Evolutionary conservation across 1,139 yeast species (phyloP).

Genomic region (Ogataea hybrid): DNA sequence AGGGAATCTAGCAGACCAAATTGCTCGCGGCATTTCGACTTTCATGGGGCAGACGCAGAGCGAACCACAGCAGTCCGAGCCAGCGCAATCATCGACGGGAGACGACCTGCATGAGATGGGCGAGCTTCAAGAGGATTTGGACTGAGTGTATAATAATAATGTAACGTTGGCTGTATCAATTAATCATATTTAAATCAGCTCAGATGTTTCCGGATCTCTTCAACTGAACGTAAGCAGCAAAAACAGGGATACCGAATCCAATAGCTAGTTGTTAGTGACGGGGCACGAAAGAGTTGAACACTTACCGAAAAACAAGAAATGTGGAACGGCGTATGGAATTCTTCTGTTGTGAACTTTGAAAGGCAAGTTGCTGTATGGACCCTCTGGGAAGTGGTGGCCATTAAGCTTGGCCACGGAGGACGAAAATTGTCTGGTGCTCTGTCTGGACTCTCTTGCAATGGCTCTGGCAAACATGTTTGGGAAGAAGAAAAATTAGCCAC

Average conservation of each 20-base stretch:
- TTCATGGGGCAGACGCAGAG: slow-evolving; percentile 10
- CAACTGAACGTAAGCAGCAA: slow-evolving; percentile 66
- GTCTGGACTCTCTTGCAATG: slow-evolving; percentile 30
- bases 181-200: slow-evolving; percentile 10
- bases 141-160: slow-evolving; percentile 5
- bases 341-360: slow-evolving; percentile 91
- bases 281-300: slow-evolving; percentile 9
- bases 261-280: slow-evolving; percentile 26
- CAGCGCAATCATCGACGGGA: neutral
- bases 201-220: slow-evolving; percentile 68
- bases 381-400: slow-evolving; percentile 68
- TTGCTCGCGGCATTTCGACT: slow-evolving; percentile 16
- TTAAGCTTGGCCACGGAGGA: slow-evolving; percentile 31
- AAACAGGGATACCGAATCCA: slow-evolving; percentile 64
- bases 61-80: slow-evolving; percentile 1
- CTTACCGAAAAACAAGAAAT: slow-evolving; percentile 73
- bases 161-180: slow-evolving; percentile 3
- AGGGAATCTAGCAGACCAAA: slow-evolving; percentile 15
- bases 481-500: slow-evolving; percentile 6
- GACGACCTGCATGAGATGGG: slow-evolving; percentile 7
- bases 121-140: slow-evolving; percentile 14
- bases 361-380: slow-evolving; percentile 89
- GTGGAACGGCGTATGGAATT: slow-evolving; percentile 80
- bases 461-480: slow-evolving; percentile 37
- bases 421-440: slow-evolving; percentile 37